Percentiles rank a stretch among this genome's conserved stretches.
Conservation (phyloP, 108 stramenopile genomes). For the Hondaea fermentalgiana region DNA sequence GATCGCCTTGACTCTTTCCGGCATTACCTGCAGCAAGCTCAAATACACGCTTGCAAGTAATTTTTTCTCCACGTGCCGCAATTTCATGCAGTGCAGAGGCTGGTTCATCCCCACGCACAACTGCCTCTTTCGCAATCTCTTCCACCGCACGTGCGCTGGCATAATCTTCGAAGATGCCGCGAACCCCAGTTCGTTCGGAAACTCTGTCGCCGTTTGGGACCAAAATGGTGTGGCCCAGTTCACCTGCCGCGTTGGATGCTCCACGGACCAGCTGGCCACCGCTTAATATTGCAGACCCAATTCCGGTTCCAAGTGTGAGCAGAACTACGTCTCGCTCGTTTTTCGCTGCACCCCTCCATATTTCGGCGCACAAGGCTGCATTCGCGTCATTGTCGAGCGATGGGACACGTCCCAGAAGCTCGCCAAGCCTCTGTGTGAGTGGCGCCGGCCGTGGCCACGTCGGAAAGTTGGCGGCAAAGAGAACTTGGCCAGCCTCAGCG, state of each 20-base stretch:
- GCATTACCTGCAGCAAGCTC: too few relatives aligned
- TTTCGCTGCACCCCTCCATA: background rate
- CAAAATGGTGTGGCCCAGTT: background rate
- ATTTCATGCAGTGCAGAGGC: too few relatives aligned
- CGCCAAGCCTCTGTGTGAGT: background rate
- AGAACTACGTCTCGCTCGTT: background rate
- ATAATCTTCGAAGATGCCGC: slow-evolving; percentile 8
- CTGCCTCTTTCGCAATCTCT: background rate
- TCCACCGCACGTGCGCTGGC: background rate
- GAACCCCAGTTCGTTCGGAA: background rate
- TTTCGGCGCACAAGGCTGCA: background rate
- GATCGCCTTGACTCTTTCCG: background rate
- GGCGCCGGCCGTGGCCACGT: background rate
- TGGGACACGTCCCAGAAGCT: background rate
- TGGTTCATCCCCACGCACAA: too few relatives aligned
- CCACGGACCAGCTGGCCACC: background rate
- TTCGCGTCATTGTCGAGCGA: background rate
- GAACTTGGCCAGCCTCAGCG: background rate
- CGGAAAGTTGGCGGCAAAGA: background rate
- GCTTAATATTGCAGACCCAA: background rate
- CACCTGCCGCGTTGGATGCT: background rate
- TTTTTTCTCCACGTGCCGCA: too few relatives aligned
- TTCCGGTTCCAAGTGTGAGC: background rate
- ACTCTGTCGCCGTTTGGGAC: background rate
- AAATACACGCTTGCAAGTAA: too few relatives aligned